Evolutionary conservation across 1,284 basidiomycete species (phyloP).

Genomic region (Quambalaria eucalypti): DNA sequence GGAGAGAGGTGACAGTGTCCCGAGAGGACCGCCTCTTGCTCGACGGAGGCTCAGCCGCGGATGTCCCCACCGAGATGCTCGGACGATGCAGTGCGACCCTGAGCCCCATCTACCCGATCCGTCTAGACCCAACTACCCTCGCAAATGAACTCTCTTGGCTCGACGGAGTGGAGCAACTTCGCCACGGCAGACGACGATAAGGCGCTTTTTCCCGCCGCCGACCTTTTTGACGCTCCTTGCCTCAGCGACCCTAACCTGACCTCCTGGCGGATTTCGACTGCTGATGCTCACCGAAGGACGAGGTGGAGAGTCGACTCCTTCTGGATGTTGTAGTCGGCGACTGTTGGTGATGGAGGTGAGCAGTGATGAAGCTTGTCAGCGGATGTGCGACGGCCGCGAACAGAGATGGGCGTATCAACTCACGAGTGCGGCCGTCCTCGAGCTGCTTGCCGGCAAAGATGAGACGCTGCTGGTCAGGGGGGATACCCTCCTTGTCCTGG

Average conservation of each 20-base stretch:
- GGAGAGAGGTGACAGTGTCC: not conserved
- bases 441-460: conserved; percentile 46
- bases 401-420: too few species aligned
- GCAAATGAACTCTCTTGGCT: too few species aligned
- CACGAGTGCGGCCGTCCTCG: conserved; percentile 43
- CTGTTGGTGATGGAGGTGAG: too few species aligned
- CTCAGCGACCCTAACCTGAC: too few species aligned
- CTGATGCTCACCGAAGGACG: conserved; percentile 59
- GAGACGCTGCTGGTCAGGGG: conserved; percentile 43
- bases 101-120: not conserved
- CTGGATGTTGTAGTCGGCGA: conserved; percentile 70
- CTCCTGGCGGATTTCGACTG: not conserved
- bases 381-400: too few species aligned
- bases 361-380: too few species aligned
- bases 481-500: conserved; percentile 46
- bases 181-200: not conserved
- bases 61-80: too few species aligned
- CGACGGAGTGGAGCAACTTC: not conserved
- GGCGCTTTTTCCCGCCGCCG: too few species aligned
- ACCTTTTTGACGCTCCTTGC: not conserved
- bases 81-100: not conserved
- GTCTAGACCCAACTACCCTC: too few species aligned
- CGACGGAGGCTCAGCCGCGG: not conserved
- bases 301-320: conserved; percentile 97
- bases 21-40: too few species aligned